Evolutionary conservation across 202 grass and related monocot species (phyloP).

Genomic region (Zoysia matrella): DNA sequence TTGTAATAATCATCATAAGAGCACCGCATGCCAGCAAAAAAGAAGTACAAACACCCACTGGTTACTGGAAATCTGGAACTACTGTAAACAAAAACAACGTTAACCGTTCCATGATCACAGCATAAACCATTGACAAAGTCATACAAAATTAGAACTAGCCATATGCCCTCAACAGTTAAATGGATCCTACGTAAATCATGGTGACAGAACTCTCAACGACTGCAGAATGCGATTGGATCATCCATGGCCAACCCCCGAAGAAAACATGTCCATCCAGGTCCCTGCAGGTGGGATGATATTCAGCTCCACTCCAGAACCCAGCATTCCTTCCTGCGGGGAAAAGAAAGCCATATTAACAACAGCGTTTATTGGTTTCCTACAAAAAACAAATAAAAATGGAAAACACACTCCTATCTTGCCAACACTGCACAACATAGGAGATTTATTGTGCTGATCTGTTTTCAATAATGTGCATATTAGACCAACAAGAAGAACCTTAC

Average conservation of each 20-base stretch:
- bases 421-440: slow-evolving; percentile 10
- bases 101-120: slow-evolving; percentile 36
- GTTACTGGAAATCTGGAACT: slow-evolving; percentile 22
- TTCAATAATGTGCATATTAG: slow-evolving; percentile 50
- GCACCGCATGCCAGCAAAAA: not conserved
- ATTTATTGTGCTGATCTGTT: slow-evolving; percentile 47
- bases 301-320: slow-evolving; percentile 41
- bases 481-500: slow-evolving; percentile 50
- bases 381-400: not conserved
- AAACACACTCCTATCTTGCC: slow-evolving; percentile 26
- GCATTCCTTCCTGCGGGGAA: slow-evolving; percentile 40
- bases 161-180: not conserved
- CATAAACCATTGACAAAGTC: slow-evolving; percentile 6
- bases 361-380: slow-evolving; percentile 32
- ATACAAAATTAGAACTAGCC: slow-evolving; percentile 29
- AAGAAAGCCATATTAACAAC: slow-evolving; percentile 28
- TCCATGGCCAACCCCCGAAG: slow-evolving; percentile 4
- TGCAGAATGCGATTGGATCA: slow-evolving; percentile 31
- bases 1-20: not conserved
- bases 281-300: slow-evolving; percentile 8
- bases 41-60: not conserved
- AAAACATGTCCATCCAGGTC: slow-evolving; percentile 17
- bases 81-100: slow-evolving; percentile 29
- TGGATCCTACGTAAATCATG: slow-evolving; percentile 40
- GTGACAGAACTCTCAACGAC: slow-evolving; percentile 35